These are phyloP conservation scores for Rubia yunnanensis DNA, from an alignment of 257 asterid species.

Conservation along the genomic window DNA sequence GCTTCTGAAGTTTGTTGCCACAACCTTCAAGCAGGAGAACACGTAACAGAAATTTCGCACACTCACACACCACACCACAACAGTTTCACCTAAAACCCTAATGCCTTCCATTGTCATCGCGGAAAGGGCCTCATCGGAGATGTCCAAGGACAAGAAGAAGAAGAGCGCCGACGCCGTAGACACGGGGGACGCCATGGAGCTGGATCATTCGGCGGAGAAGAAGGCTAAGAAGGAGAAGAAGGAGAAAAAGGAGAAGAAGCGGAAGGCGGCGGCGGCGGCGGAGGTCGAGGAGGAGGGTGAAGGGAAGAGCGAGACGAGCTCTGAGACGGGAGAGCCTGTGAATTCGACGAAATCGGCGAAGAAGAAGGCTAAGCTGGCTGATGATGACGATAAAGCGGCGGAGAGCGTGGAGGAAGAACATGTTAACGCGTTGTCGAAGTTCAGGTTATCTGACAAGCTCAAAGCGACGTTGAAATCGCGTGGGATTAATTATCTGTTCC, in stretches of 20 bases:
- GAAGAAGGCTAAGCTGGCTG: constrained; percentile 37
- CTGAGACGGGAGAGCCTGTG: constrained; percentile 65
- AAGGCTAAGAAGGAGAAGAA: constrained; percentile 57
- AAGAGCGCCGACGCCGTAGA: constrained; percentile 19
- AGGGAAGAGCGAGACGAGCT: constrained; percentile 65
- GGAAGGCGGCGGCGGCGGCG: constrained; percentile 43
- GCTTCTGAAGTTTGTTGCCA: constrained; percentile 29
- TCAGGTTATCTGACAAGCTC: constrained; percentile 58
- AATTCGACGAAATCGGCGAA: constrained; percentile 28
- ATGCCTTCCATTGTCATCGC: constrained; percentile 53
- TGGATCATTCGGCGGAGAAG: constrained; percentile 31
- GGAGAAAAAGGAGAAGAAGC: constrained; percentile 54
- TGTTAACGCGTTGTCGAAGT: constrained; percentile 53
- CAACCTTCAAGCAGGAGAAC: constrained; percentile 29
- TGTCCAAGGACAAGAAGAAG: constrained; percentile 37
- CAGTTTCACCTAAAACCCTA: neutral
- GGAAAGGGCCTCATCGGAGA: constrained; percentile 26
- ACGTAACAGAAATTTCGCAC: neutral
- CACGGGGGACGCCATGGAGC: constrained; percentile 19
- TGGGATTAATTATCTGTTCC: constrained; percentile 65
- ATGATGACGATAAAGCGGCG: neutral
- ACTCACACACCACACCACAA: neutral
- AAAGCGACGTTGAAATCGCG: constrained; percentile 43
- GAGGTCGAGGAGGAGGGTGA: constrained; percentile 35
- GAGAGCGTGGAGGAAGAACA: constrained; percentile 28